phyloP scores from a whole-genome alignment of 768 basidiomycete species.

The Leccinellum albellum region DNA sequence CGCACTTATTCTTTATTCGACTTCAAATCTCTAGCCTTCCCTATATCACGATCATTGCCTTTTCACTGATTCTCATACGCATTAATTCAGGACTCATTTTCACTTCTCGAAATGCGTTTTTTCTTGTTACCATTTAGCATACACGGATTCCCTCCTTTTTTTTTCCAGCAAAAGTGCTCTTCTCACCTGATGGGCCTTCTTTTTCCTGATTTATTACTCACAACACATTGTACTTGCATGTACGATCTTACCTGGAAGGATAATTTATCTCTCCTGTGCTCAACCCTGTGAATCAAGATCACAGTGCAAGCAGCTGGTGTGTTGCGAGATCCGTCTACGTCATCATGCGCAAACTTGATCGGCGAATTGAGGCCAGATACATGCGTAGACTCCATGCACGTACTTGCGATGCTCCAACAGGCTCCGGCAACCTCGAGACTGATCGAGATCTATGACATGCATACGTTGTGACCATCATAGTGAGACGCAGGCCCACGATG shows the following conservation, averaged over 20 bases:
- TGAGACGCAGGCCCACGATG: too few species aligned
- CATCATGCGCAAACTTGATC: background rate
- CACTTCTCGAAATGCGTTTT: background rate
- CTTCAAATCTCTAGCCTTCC: background rate
- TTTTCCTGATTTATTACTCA: background rate
- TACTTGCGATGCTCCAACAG: too few species aligned
- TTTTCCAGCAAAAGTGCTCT: background rate
- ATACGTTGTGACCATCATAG: too few species aligned
- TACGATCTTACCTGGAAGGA: background rate
- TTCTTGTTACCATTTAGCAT: background rate
- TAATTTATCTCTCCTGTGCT: background rate
- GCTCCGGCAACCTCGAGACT: too few species aligned
- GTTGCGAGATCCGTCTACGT: background rate
- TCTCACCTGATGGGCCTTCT: background rate
- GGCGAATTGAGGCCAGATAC: background rate
- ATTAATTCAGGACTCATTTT: background rate
- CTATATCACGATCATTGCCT: background rate
- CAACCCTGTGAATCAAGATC: background rate
- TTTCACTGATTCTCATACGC: background rate
- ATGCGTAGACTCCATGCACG: too few species aligned
- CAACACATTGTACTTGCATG: constrained; percentile 1
- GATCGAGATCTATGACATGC: too few species aligned
- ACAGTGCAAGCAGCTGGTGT: background rate
- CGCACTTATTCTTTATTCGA: background rate
- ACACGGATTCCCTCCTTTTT: background rate